phyloP scores from a whole-genome alignment of 768 basidiomycete species.

The Lentinula sp. region DNA sequence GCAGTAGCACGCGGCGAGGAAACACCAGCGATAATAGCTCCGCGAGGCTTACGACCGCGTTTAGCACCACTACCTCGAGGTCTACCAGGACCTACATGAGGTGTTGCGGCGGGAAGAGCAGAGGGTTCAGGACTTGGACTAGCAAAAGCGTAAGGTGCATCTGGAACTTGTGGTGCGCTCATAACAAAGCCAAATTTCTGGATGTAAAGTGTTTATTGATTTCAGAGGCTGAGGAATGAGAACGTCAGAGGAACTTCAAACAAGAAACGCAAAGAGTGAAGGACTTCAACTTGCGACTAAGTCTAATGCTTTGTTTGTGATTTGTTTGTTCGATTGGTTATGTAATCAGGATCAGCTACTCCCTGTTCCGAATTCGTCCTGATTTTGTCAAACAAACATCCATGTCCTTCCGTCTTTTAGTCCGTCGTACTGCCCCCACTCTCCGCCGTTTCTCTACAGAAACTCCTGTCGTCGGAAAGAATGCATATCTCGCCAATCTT shows the following conservation, averaged over 20 bases:
- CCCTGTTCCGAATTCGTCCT: too few relatives aligned
- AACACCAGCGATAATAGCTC: constrained; percentile 16
- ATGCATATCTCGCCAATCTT: constrained; percentile 43
- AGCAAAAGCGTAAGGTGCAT: constrained; percentile 2
- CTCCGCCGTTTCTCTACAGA: constrained; percentile 33
- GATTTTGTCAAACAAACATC: constrained; percentile 1
- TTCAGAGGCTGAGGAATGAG: too few relatives aligned
- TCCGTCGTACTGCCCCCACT: constrained; percentile 35
- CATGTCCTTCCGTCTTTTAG: constrained; percentile 49
- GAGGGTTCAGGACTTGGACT: constrained; percentile 4
- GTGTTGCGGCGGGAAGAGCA: neutral
- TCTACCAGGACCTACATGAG: constrained; percentile 1
- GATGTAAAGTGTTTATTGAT: too few relatives aligned
- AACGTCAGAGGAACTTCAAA: too few relatives aligned
- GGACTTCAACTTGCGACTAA: too few relatives aligned
- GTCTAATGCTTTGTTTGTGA: neutral
- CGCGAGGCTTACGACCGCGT: constrained; percentile 43
- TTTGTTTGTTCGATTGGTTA: neutral
- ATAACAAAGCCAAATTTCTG: neutral
- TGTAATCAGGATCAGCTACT: too few relatives aligned
- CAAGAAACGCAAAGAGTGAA: too few relatives aligned
- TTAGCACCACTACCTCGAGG: constrained; percentile 25
- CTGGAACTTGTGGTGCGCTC: neutral
- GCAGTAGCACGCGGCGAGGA: constrained; percentile 22
- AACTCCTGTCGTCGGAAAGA: constrained; percentile 26